Evolutionary conservation across 768 basidiomycete genomes (phyloP).

Genomic region (Trametes cubensis): DNA sequence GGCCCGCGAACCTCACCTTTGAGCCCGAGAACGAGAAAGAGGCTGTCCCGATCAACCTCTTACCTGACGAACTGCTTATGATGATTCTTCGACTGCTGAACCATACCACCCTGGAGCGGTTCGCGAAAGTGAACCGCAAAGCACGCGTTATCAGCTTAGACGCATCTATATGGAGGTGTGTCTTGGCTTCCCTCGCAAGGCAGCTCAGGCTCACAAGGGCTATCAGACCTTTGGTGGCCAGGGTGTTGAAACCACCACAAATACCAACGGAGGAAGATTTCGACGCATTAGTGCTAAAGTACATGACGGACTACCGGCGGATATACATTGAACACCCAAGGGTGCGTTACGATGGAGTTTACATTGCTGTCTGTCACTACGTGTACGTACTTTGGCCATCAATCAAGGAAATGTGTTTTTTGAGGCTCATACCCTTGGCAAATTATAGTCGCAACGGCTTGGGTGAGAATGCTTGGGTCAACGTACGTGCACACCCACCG

Average conservation of each 20-base stretch:
- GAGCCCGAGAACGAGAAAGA: slow-evolving; percentile 69
- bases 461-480: slow-evolving; percentile 86
- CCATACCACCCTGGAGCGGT: slow-evolving; percentile 70
- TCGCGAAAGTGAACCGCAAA: slow-evolving; percentile 73
- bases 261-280: slow-evolving; percentile 57
- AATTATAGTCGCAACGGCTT: slow-evolving; percentile 68
- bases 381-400: slow-evolving; percentile 52
- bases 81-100: slow-evolving; percentile 69
- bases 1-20: slow-evolving; percentile 57
- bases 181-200: not conserved
- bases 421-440: not conserved
- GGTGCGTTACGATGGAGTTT: slow-evolving; percentile 83
- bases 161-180: slow-evolving; percentile 74
- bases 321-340: slow-evolving; percentile 85
- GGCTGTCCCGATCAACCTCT: slow-evolving; percentile 52
- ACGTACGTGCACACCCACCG: slow-evolving; percentile 51
- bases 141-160: slow-evolving; percentile 75
- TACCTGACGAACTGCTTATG: slow-evolving; percentile 81
- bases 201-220: not conserved
- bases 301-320: slow-evolving; percentile 68
- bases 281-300: slow-evolving; percentile 51
- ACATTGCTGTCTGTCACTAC: slow-evolving; percentile 91
- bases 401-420: slow-evolving; percentile 3
- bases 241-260: slow-evolving; percentile 77
- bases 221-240: slow-evolving; percentile 60